Percentiles rank a stretch among this genome's conserved stretches.
Evolutionary conservation across 257 asterid genomes (phyloP).

Genomic region (Solanum etuberosum): DNA sequence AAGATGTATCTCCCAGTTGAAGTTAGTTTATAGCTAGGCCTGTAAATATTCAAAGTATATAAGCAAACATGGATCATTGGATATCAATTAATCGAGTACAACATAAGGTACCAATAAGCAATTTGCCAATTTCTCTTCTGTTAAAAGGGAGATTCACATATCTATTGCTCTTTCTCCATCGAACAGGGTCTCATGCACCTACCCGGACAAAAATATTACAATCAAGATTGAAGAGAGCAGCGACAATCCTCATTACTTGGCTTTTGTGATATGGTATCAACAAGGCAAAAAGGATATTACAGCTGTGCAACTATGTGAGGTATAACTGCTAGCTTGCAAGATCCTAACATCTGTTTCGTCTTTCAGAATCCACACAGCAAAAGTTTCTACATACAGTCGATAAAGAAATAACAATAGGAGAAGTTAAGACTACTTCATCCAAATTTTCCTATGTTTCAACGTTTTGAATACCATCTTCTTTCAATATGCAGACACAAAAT

Average conservation of each 20-base stretch:
- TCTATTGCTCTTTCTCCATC: background rate
- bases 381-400: background rate
- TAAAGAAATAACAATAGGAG: background rate
- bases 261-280: constrained; percentile 68
- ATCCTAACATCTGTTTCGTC: background rate
- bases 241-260: constrained; percentile 63
- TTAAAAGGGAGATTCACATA: background rate
- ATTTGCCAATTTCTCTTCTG: background rate
- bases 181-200: constrained; percentile 76
- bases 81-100: background rate
- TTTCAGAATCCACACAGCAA: background rate
- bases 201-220: constrained; percentile 52
- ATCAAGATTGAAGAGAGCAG: constrained; percentile 64
- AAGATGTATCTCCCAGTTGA: background rate
- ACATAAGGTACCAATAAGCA: background rate
- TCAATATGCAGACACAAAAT: constrained; percentile 39
- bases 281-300: constrained; percentile 69
- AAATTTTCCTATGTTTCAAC: background rate
- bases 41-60: background rate
- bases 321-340: constrained; percentile 5
- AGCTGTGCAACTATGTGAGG: constrained; percentile 84
- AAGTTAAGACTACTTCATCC: background rate
- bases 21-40: background rate
- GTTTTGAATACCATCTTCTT: background rate
- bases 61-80: background rate